phyloP scores from a whole-genome alignment of 441 rosid genomes.

The Brassica balearica region DNA sequence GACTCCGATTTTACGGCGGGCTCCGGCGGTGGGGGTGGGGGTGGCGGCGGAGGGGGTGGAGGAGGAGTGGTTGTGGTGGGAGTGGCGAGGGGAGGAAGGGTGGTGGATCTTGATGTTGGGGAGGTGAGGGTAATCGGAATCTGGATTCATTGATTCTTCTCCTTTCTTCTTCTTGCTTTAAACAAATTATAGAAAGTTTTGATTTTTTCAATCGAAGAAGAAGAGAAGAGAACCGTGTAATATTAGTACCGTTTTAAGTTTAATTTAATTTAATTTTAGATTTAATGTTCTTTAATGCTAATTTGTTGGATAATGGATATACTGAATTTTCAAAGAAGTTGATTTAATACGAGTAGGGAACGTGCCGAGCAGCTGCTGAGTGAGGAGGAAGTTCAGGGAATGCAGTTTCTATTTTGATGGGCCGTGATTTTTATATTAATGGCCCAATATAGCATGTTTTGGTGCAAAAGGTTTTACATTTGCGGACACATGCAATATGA shows the following conservation, averaged over 20 bases:
- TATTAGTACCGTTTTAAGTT: too few relatives aligned
- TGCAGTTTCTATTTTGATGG: slow-evolving; percentile 9
- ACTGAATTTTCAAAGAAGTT: slow-evolving; percentile 8
- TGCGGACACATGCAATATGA: background rate
- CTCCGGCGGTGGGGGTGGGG: slow-evolving; percentile 72
- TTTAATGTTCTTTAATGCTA: background rate
- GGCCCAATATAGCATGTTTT: background rate
- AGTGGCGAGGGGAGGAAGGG: slow-evolving; percentile 64
- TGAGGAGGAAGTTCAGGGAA: background rate
- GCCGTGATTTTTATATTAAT: background rate
- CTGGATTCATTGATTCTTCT: slow-evolving; percentile 38
- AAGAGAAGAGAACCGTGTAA: too few relatives aligned
- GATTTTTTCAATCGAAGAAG: too few relatives aligned
- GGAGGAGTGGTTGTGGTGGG: slow-evolving; percentile 46
- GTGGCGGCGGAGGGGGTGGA: slow-evolving; percentile 48
- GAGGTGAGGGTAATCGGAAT: slow-evolving; percentile 63
- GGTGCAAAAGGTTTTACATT: background rate
- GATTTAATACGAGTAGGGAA: slow-evolving; percentile 7
- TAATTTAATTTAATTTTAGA: too few relatives aligned
- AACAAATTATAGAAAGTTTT: too few relatives aligned
- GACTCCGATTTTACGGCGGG: slow-evolving; percentile 83
- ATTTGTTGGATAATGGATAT: slow-evolving; percentile 26
- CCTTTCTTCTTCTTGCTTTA: background rate
- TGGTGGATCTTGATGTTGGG: slow-evolving; percentile 75
- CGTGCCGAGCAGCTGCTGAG: slow-evolving; percentile 36